Evolutionary conservation across 257 asterid genomes (phyloP), one percentile per base, ranked within the genome.

Genomic region (Phtheirospermum japonicum): DNA sequence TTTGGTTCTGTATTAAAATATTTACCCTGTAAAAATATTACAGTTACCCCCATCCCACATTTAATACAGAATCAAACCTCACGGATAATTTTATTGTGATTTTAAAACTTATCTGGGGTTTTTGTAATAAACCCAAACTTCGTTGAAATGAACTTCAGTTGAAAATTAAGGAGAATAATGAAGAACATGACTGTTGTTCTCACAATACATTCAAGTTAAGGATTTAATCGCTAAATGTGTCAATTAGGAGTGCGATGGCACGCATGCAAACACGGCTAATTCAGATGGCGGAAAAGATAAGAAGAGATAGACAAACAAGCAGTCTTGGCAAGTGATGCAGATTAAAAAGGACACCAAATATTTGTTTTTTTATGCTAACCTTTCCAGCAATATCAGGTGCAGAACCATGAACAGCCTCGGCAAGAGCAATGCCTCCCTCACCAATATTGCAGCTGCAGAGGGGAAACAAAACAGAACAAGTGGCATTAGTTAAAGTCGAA

Each of bases 341-440:
- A 32, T 10, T 51, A 14, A 63, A 45, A 30, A 19, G 14, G 57
- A 32, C 42, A 31, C 59, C 12, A 66, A 14, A 56, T 57, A 7
- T 19, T 30, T n/a, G n/a, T n/a, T n/a, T n/a, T 67, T 64, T 32
- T 31, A 58, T 37, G 60, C 83, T 50, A 63, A 92, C 98, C 98
- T 83, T 88, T 77, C 98, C 98, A 39, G 98, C 98, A 72, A 91
- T 91, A 76, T 91, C 98, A 72, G 98, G 98, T 68, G 98, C 98
- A 70, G 98, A 91, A 77, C 98, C 98, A 71, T 92, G 98, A 16
- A 92, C 98, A 46, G 97, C 98, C 85, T 92, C 98, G 59, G 98
- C 98, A 71, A 92, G 97, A 70, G 98, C 98, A 56, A 92, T 80
- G 19, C 97, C 98, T 67, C 95, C 97, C 84, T 88, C 97, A 14